These are phyloP conservation scores for Pontederia paniculata DNA, from an alignment of 176 grass and related monocot genomes.

Conservation along the genomic window DNA sequence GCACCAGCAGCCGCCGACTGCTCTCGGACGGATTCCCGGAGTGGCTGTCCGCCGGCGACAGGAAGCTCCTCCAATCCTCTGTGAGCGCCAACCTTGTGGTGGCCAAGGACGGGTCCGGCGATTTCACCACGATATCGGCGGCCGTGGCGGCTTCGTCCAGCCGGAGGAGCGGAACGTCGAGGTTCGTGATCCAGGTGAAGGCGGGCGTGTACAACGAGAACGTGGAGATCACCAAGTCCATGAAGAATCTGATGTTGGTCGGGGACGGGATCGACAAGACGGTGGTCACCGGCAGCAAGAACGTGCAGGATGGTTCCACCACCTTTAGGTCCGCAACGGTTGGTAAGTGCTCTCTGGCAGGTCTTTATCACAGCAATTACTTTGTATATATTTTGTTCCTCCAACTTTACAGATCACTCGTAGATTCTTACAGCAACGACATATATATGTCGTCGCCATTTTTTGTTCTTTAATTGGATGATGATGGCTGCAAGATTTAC, in stretches of 20 bases:
- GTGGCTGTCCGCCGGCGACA: background rate
- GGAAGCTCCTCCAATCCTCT: background rate
- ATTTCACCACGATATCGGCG: background rate
- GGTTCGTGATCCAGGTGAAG: background rate
- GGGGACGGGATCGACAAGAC: background rate
- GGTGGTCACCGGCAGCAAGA: background rate
- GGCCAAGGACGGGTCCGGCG: background rate
- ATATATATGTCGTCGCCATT: too few species aligned
- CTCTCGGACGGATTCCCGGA: background rate
- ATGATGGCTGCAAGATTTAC: too few species aligned
- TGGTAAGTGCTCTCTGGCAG: background rate
- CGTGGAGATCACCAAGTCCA: background rate
- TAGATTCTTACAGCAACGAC: too few species aligned
- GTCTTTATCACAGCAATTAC: too few species aligned
- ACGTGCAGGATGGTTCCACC: conserved; percentile 2
- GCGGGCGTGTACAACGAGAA: background rate
- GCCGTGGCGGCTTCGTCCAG: background rate
- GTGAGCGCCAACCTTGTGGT: background rate
- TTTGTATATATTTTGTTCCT: too few species aligned
- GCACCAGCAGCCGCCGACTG: background rate
- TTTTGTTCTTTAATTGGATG: too few species aligned
- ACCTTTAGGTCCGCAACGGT: background rate
- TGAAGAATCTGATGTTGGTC: background rate
- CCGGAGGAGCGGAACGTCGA: background rate
- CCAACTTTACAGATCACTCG: too few species aligned